Percentiles rank a stretch among this genome's conserved stretches.
Evolutionary conservation across 257 asterid species (phyloP).

Genomic region (Gentiana straminea): DNA sequence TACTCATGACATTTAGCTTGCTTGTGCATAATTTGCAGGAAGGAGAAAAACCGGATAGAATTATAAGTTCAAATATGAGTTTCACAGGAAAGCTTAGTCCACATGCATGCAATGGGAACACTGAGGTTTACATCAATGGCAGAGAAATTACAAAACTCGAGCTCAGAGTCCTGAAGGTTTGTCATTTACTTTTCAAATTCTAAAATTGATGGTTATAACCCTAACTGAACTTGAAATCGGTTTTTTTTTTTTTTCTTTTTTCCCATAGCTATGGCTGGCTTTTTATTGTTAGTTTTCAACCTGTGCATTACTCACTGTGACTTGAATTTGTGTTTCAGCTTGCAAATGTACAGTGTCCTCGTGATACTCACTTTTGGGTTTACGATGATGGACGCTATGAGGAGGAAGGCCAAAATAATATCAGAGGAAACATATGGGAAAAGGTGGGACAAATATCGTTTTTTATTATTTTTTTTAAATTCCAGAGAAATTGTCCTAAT

Average conservation of each 20-base stretch:
- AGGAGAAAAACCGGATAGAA: slow-evolving; percentile 86
- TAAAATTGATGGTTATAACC: too few species aligned
- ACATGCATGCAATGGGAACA: slow-evolving; percentile 81
- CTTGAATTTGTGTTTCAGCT: slow-evolving; percentile 37
- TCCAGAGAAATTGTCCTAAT: too few species aligned
- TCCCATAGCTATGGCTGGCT: too few species aligned
- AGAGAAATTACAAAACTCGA: slow-evolving; percentile 90
- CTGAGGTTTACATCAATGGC: slow-evolving; percentile 90
- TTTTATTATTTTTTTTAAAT: too few species aligned
- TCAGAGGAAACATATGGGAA: slow-evolving; percentile 96
- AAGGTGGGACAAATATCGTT: slow-evolving; percentile 33
- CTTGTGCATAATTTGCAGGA: slow-evolving; percentile 40
- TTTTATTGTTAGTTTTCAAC: not conserved
- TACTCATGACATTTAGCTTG: too few species aligned
- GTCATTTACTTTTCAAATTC: slow-evolving; percentile 3
- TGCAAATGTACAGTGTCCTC: slow-evolving; percentile 94
- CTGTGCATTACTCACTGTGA: not conserved
- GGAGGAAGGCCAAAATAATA: slow-evolving; percentile 98
- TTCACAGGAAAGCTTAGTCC: slow-evolving; percentile 84
- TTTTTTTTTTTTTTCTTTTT: too few species aligned
- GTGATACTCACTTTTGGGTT: slow-evolving; percentile 98
- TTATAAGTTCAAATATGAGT: slow-evolving; percentile 71
- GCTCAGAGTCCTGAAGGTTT: slow-evolving; percentile 75
- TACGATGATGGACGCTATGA: slow-evolving; percentile 96
- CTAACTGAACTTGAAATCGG: too few species aligned